phyloP scores from a whole-genome alignment of 2,329 filamentous ascomycete species.

The Aspergillus quadrilineatus region DNA sequence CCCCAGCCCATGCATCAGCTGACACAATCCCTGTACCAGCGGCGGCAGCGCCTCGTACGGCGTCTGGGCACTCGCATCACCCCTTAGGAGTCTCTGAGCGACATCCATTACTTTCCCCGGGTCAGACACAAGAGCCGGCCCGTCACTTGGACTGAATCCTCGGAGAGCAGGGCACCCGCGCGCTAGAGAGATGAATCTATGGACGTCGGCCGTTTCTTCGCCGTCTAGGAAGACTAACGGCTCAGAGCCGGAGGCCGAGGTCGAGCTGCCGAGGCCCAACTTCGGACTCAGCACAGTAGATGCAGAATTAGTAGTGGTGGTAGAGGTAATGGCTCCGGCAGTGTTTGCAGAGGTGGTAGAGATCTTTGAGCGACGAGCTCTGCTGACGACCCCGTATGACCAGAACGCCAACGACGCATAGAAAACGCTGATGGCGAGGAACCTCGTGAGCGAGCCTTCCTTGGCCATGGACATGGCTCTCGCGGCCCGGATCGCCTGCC shows the following conservation, averaged over 20 bases:
- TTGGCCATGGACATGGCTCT: constrained; percentile 50
- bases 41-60: constrained; percentile 53
- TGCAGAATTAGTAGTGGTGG: neutral
- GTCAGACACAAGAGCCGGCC: constrained; percentile 49
- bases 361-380: constrained; percentile 32
- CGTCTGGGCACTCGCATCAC: constrained; percentile 45
- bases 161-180: constrained; percentile 56
- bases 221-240: constrained; percentile 56
- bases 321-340: neutral
- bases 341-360: neutral
- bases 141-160: constrained; percentile 28
- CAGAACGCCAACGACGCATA: constrained; percentile 68
- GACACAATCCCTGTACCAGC: constrained; percentile 65
- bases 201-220: constrained; percentile 52
- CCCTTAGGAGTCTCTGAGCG: constrained; percentile 56
- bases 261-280: neutral
- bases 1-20: constrained; percentile 51
- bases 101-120: constrained; percentile 60
- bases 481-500: constrained; percentile 63
- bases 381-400: constrained; percentile 63
- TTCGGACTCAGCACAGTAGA: neutral
- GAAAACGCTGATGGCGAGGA: constrained; percentile 67
- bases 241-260: neutral
- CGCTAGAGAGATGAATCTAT: constrained; percentile 58
- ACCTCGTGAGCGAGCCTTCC: constrained; percentile 57